A percentile compares a stretch with the other conserved stretches of the same genome.
Conservation (phyloP, 2,329 filamentous ascomycete species). For the Microsporum canis region DNA sequence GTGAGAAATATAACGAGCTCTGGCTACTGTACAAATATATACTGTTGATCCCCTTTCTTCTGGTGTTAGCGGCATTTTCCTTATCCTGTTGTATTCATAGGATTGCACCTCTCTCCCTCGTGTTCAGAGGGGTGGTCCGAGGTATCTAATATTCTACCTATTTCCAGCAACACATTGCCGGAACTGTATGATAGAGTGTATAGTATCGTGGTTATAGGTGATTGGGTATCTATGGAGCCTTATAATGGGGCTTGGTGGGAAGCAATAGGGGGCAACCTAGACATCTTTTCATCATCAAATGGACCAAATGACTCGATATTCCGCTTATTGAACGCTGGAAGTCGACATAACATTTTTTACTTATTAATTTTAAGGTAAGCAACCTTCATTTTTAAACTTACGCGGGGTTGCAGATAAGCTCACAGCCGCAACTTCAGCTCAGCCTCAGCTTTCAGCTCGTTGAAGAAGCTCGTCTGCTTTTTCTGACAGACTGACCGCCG, state of each 20-base stretch:
- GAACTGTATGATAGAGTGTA: not conserved
- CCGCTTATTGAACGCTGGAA: not conserved
- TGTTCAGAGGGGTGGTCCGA: not conserved
- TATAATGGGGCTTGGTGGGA: too few relatives aligned
- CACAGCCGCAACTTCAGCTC: not conserved
- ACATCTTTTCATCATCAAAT: not conserved
- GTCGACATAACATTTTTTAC: not conserved
- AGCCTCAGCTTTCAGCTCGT: not conserved
- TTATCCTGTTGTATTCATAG: not conserved
- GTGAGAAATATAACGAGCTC: not conserved
- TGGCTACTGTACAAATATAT: not conserved
- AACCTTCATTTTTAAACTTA: not conserved
- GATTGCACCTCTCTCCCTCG: not conserved
- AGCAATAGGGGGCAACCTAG: not conserved
- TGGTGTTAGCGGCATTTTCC: not conserved
- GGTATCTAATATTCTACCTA: not conserved
- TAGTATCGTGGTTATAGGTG: not conserved
- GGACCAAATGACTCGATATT: not conserved
- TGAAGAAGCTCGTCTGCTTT: not conserved
- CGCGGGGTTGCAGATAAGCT: not conserved
- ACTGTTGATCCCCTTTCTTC: not conserved
- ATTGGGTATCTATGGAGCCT: not conserved
- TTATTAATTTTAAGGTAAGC: not conserved
- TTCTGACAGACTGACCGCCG: not conserved
- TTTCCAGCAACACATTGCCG: not conserved